phyloP scores from a whole-genome alignment of 768 basidiomycete genomes.

The Suillus fuscotomentosus region DNA sequence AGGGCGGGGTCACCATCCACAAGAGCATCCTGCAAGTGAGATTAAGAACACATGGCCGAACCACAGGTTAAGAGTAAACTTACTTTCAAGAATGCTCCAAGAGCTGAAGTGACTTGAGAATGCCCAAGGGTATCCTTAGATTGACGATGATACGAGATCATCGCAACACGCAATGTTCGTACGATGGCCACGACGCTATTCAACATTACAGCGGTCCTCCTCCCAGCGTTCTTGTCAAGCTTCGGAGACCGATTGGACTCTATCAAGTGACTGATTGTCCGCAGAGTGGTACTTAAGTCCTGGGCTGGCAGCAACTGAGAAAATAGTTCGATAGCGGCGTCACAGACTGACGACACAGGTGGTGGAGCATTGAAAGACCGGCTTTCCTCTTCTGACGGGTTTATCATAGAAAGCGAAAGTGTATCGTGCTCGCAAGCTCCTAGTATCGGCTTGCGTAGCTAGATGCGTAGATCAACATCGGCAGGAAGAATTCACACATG shows the following conservation, averaged over 20 bases:
- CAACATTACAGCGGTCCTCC: slow-evolving; percentile 79
- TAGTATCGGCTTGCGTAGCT: slow-evolving; percentile 67
- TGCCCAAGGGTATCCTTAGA: slow-evolving; percentile 67
- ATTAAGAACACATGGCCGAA: slow-evolving; percentile 9
- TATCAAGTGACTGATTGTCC: slow-evolving; percentile 55
- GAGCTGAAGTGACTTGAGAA: slow-evolving; percentile 53
- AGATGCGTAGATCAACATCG: background rate
- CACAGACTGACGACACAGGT: slow-evolving; percentile 78
- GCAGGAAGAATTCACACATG: background rate
- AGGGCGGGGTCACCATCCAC: slow-evolving; percentile 78
- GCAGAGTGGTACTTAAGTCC: slow-evolving; percentile 56
- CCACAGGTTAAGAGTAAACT: slow-evolving; percentile 13
- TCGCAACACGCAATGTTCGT: slow-evolving; percentile 61
- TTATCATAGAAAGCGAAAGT: slow-evolving; percentile 62
- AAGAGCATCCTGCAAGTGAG: slow-evolving; percentile 59
- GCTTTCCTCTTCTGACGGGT: slow-evolving; percentile 43
- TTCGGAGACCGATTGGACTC: slow-evolving; percentile 72
- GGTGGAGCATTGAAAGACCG: slow-evolving; percentile 63
- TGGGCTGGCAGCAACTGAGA: slow-evolving; percentile 76
- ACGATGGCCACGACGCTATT: slow-evolving; percentile 79
- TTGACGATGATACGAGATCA: slow-evolving; percentile 51
- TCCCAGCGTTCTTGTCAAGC: slow-evolving; percentile 82
- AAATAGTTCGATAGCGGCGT: slow-evolving; percentile 88
- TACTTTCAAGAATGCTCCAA: slow-evolving; percentile 81
- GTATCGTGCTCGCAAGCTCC: slow-evolving; percentile 88